Percentiles rank a stretch among this genome's conserved stretches.
Evolutionary conservation across 768 basidiomycete species (phyloP).

Genomic region (Megacollybia marginata): DNA sequence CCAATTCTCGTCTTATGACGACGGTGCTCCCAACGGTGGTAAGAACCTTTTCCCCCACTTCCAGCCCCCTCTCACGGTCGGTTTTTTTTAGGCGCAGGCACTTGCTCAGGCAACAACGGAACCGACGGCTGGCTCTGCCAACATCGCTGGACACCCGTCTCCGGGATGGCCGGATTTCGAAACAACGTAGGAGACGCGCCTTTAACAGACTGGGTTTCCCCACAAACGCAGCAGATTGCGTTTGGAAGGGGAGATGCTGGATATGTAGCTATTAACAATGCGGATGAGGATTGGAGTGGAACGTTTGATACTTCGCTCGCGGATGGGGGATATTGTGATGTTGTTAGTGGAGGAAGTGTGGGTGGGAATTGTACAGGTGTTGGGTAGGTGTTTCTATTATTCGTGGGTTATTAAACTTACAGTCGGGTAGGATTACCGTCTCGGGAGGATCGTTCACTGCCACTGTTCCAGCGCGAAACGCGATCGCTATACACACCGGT

Average conservation of each 20-base stretch:
- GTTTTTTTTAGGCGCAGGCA: slow-evolving; percentile 33
- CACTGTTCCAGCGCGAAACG: slow-evolving; percentile 41
- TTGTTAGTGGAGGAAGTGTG: slow-evolving; percentile 39
- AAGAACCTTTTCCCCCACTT: slow-evolving; percentile 3
- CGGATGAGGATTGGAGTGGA: slow-evolving; percentile 43
- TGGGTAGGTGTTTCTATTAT: slow-evolving; percentile 29
- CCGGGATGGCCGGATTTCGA: slow-evolving; percentile 60
- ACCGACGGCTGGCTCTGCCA: slow-evolving; percentile 62
- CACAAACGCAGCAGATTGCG: slow-evolving; percentile 52
- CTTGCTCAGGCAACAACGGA: slow-evolving; percentile 45
- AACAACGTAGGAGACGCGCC: slow-evolving; percentile 47
- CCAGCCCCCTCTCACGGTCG: too few relatives aligned
- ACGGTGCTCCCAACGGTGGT: slow-evolving; percentile 57
- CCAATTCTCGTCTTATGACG: slow-evolving; percentile 40
- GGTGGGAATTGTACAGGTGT: slow-evolving; percentile 41
- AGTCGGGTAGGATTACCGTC: slow-evolving; percentile 37
- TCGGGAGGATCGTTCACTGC: slow-evolving; percentile 42
- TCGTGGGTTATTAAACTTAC: neutral
- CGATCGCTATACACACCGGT: slow-evolving; percentile 50
- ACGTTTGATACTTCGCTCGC: slow-evolving; percentile 55
- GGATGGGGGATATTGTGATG: slow-evolving; percentile 57
- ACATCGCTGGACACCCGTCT: slow-evolving; percentile 50
- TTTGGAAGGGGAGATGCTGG: slow-evolving; percentile 57
- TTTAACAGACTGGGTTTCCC: slow-evolving; percentile 52
- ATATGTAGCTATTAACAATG: slow-evolving; percentile 65